Conservation (phyloP, 345 rosid species). For the Arabidopsis thaliana region TAIR10.1 NC_003074.8:3989501-3990000, state of each 20-base stretch:
- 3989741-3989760: slow-evolving; percentile 76
- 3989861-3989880: slow-evolving; percentile 83
- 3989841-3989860: slow-evolving; percentile 90
- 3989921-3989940: slow-evolving; percentile 84
- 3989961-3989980: slow-evolving; percentile 71
- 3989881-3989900: slow-evolving; percentile 83
- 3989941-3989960: slow-evolving; percentile 81
- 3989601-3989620: slow-evolving; percentile 68
- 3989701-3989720: slow-evolving; percentile 86
- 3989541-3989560: slow-evolving; percentile 75
- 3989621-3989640: slow-evolving; percentile 61
- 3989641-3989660: slow-evolving; percentile 65
- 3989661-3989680: slow-evolving; percentile 59
- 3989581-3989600: slow-evolving; percentile 64
- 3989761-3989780: slow-evolving; percentile 61
- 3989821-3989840: slow-evolving; percentile 73
- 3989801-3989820: slow-evolving; percentile 75
- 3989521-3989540: slow-evolving; percentile 61
- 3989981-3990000: slow-evolving; percentile 79
- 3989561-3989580: slow-evolving; percentile 65
- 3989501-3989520: slow-evolving; percentile 63
- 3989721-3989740: slow-evolving; percentile 78
- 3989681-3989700: slow-evolving; percentile 67
- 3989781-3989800: slow-evolving; percentile 64
- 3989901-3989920: slow-evolving; percentile 76